Conservation (phyloP, 2,329 filamentous ascomycete species). For the Chaetomiaceae sp. region DNA sequence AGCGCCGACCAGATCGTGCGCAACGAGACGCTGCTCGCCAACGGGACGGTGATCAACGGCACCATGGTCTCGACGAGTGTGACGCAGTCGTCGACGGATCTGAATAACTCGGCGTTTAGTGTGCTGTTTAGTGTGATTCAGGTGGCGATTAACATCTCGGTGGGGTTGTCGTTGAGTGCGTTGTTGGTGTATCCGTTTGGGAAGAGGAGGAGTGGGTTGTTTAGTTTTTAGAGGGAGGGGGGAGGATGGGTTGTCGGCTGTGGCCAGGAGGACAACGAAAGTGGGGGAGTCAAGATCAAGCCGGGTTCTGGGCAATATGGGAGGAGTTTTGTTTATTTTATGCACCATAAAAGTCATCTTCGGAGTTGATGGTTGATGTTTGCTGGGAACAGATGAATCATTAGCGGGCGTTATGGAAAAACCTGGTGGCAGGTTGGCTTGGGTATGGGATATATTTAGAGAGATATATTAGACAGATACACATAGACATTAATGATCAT, state of each 20-base stretch:
- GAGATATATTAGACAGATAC: not conserved
- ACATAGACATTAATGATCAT: no score
- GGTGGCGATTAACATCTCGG: constrained; percentile 59
- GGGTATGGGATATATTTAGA: not conserved
- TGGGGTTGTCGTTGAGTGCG: constrained; percentile 54
- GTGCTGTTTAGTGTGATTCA: constrained; percentile 57
- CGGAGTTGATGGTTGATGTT: not conserved
- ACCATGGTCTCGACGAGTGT: constrained; percentile 19
- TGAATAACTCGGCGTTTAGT: constrained; percentile 47
- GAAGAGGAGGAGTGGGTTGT: constrained; percentile 54
- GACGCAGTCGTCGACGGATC: constrained; percentile 12
- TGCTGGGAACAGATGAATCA: not conserved
- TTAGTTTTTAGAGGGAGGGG: constrained; percentile 42
- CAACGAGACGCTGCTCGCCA: constrained; percentile 35
- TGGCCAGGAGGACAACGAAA: no score
- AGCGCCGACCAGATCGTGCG: constrained; percentile 52
- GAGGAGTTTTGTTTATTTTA: not conserved
- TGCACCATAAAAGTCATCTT: not conserved
- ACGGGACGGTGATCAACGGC: constrained; percentile 22
- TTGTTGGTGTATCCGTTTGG: constrained; percentile 53
- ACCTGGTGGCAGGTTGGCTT: not conserved
- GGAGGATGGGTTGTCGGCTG: not conserved
- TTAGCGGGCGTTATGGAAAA: not conserved
- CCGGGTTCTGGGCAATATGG: not conserved
- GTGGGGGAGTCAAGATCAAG: not conserved